Evolutionary conservation across 306 rosid species (phyloP).

Genomic region (Vicia faba): DNA sequence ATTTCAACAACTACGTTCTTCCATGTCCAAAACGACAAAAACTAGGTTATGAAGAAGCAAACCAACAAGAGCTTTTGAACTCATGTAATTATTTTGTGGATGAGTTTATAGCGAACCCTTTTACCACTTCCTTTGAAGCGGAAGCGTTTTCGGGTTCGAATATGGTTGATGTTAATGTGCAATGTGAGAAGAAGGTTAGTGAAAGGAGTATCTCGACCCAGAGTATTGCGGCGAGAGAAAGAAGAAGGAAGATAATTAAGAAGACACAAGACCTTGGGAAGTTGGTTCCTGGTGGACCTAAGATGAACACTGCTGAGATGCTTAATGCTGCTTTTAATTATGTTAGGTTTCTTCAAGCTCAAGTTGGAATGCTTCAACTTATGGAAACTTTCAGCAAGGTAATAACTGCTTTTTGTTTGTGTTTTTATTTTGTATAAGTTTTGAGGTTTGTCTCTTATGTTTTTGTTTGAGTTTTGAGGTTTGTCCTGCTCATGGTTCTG

Average conservation of each 20-base stretch:
- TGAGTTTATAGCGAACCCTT: neutral
- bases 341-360: constrained; percentile 76
- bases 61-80: neutral
- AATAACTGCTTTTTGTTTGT: neutral
- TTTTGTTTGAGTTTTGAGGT: no score
- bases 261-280: constrained; percentile 81
- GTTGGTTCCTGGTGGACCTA: constrained; percentile 69
- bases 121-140: neutral
- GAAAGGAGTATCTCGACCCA: constrained; percentile 50
- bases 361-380: constrained; percentile 58
- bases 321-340: constrained; percentile 68
- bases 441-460: no score
- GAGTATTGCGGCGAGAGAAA: constrained; percentile 74
- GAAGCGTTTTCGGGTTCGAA: neutral
- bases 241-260: constrained; percentile 79
- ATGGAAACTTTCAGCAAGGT: constrained; percentile 51
- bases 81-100: neutral
- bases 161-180: neutral
- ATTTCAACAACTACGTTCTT: neutral
- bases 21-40: constrained; percentile 45
- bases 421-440: neutral
- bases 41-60: neutral
- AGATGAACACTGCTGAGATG: constrained; percentile 96
- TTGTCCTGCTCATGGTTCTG: no score
- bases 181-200: neutral